These are phyloP conservation scores for Pseudonitzschia pungens DNA, from an alignment of 108 stramenopile species.

Conservation along the genomic window DNA sequence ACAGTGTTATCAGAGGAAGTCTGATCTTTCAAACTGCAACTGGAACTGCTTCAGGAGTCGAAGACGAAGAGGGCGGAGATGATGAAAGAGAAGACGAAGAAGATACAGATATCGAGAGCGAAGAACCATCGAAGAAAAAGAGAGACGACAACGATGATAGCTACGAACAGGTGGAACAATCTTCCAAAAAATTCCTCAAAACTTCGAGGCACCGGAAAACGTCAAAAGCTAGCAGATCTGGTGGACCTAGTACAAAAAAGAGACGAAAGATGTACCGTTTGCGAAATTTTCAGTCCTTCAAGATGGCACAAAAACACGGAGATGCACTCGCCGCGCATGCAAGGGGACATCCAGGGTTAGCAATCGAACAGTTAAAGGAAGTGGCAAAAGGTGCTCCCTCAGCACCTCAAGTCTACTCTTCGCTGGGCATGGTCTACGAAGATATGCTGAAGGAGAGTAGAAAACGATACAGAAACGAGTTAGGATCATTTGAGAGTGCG, in stretches of 20 bases:
- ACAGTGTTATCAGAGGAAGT: slow-evolving; percentile 59
- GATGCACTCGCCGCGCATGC: slow-evolving; percentile 78
- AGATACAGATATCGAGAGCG: neutral
- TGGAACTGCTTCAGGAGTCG: neutral
- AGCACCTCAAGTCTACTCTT: slow-evolving; percentile 85
- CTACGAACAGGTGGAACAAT: neutral
- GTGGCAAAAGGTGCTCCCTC: slow-evolving; percentile 76
- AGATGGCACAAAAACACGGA: slow-evolving; percentile 75
- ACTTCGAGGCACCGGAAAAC: slow-evolving; percentile 6
- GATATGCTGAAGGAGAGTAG: slow-evolving; percentile 64
- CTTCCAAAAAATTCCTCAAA: neutral
- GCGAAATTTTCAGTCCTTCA: slow-evolving; percentile 65
- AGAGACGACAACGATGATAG: slow-evolving; percentile 6
- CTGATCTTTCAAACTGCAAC: slow-evolving; percentile 22
- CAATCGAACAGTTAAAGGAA: slow-evolving; percentile 65
- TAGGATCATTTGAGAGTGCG: slow-evolving; percentile 9
- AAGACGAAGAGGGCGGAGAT: neutral
- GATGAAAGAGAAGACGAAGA: slow-evolving; percentile 24
- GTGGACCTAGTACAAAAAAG: slow-evolving; percentile 27
- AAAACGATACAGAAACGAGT: slow-evolving; percentile 11
- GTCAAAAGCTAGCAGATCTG: slow-evolving; percentile 8
- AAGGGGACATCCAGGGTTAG: slow-evolving; percentile 54
- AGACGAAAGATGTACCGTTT: slow-evolving; percentile 57
- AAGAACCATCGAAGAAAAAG: neutral
- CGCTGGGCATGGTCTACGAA: slow-evolving; percentile 86